phyloP scores from a whole-genome alignment of 495 filamentous ascomycete genomes.

The Lindgomyces ingoldianus region DNA sequence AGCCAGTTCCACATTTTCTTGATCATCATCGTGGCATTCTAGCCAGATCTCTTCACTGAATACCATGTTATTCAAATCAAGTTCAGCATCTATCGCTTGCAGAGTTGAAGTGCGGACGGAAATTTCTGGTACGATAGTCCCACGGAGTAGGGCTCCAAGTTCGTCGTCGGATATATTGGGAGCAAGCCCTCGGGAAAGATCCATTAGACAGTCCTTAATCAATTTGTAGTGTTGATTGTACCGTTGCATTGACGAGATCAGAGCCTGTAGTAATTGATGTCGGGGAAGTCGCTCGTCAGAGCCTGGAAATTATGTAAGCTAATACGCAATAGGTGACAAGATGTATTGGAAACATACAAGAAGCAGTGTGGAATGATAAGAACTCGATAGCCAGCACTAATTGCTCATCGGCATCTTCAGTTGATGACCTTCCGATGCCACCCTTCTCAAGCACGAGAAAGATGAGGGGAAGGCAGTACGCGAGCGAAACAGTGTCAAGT shows the following conservation, averaged over 20 bases:
- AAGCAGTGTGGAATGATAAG: conserved; percentile 79
- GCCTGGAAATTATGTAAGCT: conserved; percentile 40
- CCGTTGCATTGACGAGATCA: conserved; percentile 80
- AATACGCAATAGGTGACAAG: not conserved
- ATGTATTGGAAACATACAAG: conserved; percentile 50
- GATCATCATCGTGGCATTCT: conserved; percentile 82
- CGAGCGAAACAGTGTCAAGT: conserved; percentile 80
- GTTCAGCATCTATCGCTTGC: conserved; percentile 86
- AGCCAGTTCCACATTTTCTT: conserved; percentile 83
- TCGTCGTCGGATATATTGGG: conserved; percentile 71
- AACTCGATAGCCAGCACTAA: conserved; percentile 89
- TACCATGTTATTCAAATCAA: conserved; percentile 81
- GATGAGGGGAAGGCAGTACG: conserved; percentile 81
- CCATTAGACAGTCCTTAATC: conserved; percentile 85
- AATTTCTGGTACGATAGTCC: conserved; percentile 72
- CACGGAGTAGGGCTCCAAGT: conserved; percentile 68
- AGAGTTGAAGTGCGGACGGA: conserved; percentile 82
- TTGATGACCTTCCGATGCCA: conserved; percentile 66
- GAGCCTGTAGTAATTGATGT: conserved; percentile 63
- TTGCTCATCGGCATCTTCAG: conserved; percentile 83
- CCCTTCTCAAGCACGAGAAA: conserved; percentile 73
- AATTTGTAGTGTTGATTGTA: conserved; percentile 92
- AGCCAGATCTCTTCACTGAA: conserved; percentile 94
- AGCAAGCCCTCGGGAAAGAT: conserved; percentile 77
- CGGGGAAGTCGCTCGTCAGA: conserved; percentile 74